phyloP scores from a whole-genome alignment of 2,329 filamentous ascomycete genomes.

The Stromatinia cepivora region DNA sequence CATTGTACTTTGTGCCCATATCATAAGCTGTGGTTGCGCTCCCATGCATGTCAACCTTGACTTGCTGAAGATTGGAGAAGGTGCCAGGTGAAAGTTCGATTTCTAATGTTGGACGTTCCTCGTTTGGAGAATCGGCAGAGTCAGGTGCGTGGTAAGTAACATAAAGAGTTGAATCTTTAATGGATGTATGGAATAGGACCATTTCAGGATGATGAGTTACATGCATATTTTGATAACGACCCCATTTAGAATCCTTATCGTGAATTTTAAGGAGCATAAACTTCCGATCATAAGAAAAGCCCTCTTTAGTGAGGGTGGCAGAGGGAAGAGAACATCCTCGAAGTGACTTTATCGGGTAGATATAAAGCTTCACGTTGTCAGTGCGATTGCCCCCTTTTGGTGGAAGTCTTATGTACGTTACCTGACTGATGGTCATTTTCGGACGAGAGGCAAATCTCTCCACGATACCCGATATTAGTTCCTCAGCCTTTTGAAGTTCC shows the following conservation, averaged over 20 bases:
- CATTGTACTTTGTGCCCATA: conserved; percentile 60
- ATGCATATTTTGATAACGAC: conserved; percentile 57
- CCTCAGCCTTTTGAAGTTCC: not conserved
- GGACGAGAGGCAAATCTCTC: not conserved
- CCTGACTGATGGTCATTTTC: conserved; percentile 21
- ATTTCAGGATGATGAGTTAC: conserved; percentile 58
- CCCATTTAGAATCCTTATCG: conserved; percentile 36
- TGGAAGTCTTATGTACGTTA: not conserved
- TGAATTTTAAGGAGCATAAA: conserved; percentile 67
- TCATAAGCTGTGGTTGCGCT: conserved; percentile 60
- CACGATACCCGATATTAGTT: not conserved
- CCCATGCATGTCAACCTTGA: conserved; percentile 59
- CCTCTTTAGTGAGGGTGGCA: conserved; percentile 59
- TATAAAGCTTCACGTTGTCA: conserved; percentile 55
- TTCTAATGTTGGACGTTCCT: conserved; percentile 44
- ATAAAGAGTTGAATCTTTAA: conserved; percentile 47
- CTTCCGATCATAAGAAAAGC: conserved; percentile 64
- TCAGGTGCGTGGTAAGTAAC: conserved; percentile 44
- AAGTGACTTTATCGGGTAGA: conserved; percentile 75
- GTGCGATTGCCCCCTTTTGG: not conserved
- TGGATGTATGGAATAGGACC: conserved; percentile 62
- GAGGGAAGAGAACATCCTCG: conserved; percentile 56
- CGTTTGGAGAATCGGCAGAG: not conserved
- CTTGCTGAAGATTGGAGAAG: conserved; percentile 46
- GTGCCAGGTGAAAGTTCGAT: conserved; percentile 58